These are phyloP conservation scores for Rutstroemia sp. DNA, from an alignment of 2,329 filamentous ascomycete species.

Conservation along the genomic window DNA sequence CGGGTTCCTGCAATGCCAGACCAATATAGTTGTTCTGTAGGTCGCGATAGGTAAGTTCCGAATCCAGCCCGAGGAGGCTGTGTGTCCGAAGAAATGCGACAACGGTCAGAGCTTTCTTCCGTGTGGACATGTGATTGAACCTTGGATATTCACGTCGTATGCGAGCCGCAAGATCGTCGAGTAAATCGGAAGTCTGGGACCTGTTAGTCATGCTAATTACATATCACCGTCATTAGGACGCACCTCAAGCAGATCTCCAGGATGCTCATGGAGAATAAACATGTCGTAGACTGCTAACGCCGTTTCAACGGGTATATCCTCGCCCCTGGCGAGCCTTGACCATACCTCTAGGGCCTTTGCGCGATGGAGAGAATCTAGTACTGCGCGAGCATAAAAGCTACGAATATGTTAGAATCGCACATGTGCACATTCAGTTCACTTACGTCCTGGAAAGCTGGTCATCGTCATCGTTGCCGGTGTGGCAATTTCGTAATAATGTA, in stretches of 20 bases:
- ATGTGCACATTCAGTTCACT: conserved; percentile 6
- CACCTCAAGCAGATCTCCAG: conserved; percentile 67
- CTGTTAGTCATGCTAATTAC: background rate
- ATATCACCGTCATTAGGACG: background rate
- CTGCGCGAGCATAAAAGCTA: conserved; percentile 68
- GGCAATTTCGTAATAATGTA: conserved; percentile 61
- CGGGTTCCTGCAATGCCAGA: conserved; percentile 62
- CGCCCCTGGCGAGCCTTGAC: conserved; percentile 46
- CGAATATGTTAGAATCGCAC: background rate
- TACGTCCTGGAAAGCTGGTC: conserved; percentile 72
- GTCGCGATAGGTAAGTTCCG: conserved; percentile 62
- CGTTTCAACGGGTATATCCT: conserved; percentile 57
- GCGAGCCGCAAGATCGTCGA: conserved; percentile 54
- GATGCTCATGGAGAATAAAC: conserved; percentile 69
- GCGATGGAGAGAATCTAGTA: conserved; percentile 75
- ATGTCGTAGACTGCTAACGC: conserved; percentile 81
- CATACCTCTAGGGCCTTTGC: conserved; percentile 72
- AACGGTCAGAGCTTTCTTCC: conserved; percentile 60
- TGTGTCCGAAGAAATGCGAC: conserved; percentile 61
- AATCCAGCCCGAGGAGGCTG: conserved; percentile 63
- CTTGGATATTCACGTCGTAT: conserved; percentile 47
- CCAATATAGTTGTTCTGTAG: conserved; percentile 85
- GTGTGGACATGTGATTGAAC: conserved; percentile 50
- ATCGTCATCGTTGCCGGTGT: conserved; percentile 46
- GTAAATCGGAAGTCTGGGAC: conserved; percentile 48